Evolutionary conservation across 805 yeast genomes (phyloP).

Genomic region (Blastobotrys robertii): DNA sequence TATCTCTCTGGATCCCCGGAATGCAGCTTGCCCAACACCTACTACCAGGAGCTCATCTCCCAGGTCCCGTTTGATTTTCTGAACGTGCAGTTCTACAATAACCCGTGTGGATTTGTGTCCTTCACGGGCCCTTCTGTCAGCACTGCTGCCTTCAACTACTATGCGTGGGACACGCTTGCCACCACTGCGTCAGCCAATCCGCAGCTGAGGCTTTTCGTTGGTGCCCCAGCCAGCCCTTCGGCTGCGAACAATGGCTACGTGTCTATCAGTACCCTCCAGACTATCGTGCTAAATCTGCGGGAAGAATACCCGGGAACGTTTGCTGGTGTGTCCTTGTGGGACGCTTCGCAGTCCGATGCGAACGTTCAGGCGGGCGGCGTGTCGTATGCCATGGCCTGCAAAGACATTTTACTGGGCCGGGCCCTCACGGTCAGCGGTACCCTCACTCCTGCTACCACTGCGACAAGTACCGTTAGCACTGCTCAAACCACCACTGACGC

Average conservation of each 20-base stretch:
- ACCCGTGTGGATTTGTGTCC: conserved; percentile 16
- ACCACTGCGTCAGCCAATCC: conserved; percentile 37
- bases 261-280: conserved; percentile 16
- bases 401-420: no score
- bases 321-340: conserved; percentile 74
- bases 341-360: conserved; percentile 48
- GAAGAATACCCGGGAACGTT: conserved; percentile 27
- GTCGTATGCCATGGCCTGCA: conserved; percentile 27
- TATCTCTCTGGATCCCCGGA: conserved; percentile 60
- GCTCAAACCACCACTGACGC: no score
- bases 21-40: conserved; percentile 53
- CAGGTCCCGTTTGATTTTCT: conserved; percentile 46
- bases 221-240: conserved; percentile 45
- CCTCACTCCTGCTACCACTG: no score
- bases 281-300: conserved; percentile 25
- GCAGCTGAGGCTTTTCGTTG: conserved; percentile 47
- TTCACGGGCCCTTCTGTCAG: conserved; percentile 17
- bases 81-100: conserved; percentile 60
- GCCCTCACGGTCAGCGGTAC: no score
- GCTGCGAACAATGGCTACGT: conserved; percentile 52
- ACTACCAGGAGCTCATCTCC: conserved; percentile 32
- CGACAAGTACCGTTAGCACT: no score
- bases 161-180: conserved; percentile 46
- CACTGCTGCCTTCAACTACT: conserved; percentile 29
- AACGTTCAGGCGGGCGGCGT: conserved; percentile 33